Conservation (phyloP, 176 grass and related monocot species). For the Oryza brachyantha region DNA sequence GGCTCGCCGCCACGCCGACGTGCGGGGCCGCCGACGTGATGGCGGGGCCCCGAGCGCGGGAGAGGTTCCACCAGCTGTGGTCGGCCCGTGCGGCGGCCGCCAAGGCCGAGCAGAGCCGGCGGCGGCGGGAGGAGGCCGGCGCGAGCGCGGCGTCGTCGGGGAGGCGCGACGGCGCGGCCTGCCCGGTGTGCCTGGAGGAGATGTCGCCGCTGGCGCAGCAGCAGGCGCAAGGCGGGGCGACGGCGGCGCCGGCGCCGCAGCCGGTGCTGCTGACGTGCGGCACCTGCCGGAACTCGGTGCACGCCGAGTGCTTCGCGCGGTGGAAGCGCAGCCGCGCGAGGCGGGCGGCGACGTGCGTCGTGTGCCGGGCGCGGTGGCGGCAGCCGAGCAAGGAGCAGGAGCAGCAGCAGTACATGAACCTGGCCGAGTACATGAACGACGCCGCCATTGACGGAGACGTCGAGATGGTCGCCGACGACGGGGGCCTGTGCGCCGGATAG, state of each 20-base stretch:
- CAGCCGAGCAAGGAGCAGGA: constrained; percentile 35
- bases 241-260: no score
- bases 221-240: neutral
- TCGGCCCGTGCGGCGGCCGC: neutral
- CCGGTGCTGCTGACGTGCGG: constrained; percentile 53
- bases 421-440: constrained; percentile 67
- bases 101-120: neutral
- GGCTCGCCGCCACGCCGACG: constrained; percentile 58
- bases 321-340: constrained; percentile 78
- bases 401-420: constrained; percentile 63
- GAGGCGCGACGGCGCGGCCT: constrained; percentile 36
- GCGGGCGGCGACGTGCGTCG: constrained; percentile 77
- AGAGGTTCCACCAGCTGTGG: constrained; percentile 61
- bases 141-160: neutral
- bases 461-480: constrained; percentile 34
- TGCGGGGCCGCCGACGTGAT: constrained; percentile 34
- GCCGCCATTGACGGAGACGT: constrained; percentile 9
- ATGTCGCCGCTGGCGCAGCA: constrained; percentile 14
- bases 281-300: constrained; percentile 78
- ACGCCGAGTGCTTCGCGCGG: constrained; percentile 76
- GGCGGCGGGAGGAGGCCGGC: neutral
- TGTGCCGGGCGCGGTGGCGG: constrained; percentile 88
- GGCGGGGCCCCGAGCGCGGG: constrained; percentile 56
- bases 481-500: constrained; percentile 43
- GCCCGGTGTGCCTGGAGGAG: constrained; percentile 93